Conservation (phyloP, 345 rosid species). For the Erucastrum elatum region DNA sequence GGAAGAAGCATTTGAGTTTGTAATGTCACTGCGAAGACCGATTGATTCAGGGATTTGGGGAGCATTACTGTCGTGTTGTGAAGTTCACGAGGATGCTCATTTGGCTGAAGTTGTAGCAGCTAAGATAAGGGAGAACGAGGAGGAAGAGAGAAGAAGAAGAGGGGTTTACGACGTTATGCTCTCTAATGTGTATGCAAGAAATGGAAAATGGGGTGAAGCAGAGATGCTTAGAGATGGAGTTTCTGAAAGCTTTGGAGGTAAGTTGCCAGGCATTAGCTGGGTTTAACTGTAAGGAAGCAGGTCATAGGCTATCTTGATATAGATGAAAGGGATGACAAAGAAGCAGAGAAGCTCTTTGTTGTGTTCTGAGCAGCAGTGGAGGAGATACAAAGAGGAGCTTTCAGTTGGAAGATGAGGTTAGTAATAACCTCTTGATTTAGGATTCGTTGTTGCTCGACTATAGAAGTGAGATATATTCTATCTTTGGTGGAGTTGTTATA, state of each 20-base stretch:
- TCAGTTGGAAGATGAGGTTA: slow-evolving; percentile 15
- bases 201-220: slow-evolving; percentile 75
- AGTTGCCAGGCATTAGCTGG: slow-evolving; percentile 68
- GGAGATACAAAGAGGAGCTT: not conserved
- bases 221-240: slow-evolving; percentile 54
- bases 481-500: not conserved
- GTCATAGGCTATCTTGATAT: not conserved
- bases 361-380: not conserved
- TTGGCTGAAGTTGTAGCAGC: slow-evolving; percentile 67
- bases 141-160: slow-evolving; percentile 48
- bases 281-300: slow-evolving; percentile 23
- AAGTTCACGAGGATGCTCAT: slow-evolving; percentile 51
- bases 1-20: slow-evolving; percentile 64
- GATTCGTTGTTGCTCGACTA: not conserved
- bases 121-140: slow-evolving; percentile 53
- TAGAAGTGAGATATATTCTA: not conserved
- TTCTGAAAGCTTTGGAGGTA: slow-evolving; percentile 39
- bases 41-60: slow-evolving; percentile 80
- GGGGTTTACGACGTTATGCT: slow-evolving; percentile 74
- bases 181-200: slow-evolving; percentile 68
- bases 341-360: not conserved
- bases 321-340: too few relatives aligned
- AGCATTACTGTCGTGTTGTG: slow-evolving; percentile 82
- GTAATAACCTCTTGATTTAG: not conserved
- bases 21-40: slow-evolving; percentile 59